These are phyloP conservation scores for Penicillium verrucosum DNA, from an alignment of 2,329 filamentous ascomycete genomes.

Conservation along the genomic window DNA sequence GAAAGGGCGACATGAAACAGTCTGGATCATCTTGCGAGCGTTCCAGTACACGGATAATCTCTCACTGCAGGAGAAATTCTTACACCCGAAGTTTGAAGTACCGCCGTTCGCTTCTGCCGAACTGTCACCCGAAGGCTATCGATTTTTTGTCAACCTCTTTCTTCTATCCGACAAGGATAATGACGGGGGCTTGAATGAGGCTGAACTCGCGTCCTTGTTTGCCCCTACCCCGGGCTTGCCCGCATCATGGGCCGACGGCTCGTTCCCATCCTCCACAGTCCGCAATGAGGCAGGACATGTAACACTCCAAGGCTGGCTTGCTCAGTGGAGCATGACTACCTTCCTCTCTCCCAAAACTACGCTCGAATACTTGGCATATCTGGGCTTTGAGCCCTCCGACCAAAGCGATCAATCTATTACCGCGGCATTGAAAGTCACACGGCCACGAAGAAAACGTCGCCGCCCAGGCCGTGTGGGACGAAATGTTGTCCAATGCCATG, in stretches of 20 bases:
- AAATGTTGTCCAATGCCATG: slow-evolving; percentile 91
- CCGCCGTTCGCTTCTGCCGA: slow-evolving; percentile 90
- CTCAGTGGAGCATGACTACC: slow-evolving; percentile 99
- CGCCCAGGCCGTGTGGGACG: slow-evolving; percentile 83
- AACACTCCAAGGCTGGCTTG: slow-evolving; percentile 94
- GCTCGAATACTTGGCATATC: slow-evolving; percentile 89
- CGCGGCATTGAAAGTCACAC: slow-evolving; percentile 85
- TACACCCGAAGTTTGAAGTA: slow-evolving; percentile 92
- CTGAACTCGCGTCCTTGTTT: slow-evolving; percentile 82
- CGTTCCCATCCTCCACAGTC: slow-evolving; percentile 89
- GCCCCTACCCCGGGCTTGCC: slow-evolving; percentile 89
- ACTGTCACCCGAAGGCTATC: slow-evolving; percentile 87
- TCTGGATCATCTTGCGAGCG: slow-evolving; percentile 93
- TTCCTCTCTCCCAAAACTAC: slow-evolving; percentile 95
- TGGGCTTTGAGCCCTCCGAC: slow-evolving; percentile 83
- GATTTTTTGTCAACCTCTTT: slow-evolving; percentile 97
- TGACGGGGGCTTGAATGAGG: slow-evolving; percentile 84
- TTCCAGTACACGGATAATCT: slow-evolving; percentile 96
- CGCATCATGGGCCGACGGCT: slow-evolving; percentile 78
- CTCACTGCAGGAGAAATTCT: slow-evolving; percentile 82
- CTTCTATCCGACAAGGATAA: slow-evolving; percentile 96
- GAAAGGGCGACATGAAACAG: slow-evolving; percentile 95
- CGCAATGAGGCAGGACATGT: slow-evolving; percentile 93
- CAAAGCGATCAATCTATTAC: slow-evolving; percentile 70
- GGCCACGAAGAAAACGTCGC: slow-evolving; percentile 79